Conservation (phyloP, 2,329 filamentous ascomycete genomes). For the Colletotrichum sp. region DNA sequence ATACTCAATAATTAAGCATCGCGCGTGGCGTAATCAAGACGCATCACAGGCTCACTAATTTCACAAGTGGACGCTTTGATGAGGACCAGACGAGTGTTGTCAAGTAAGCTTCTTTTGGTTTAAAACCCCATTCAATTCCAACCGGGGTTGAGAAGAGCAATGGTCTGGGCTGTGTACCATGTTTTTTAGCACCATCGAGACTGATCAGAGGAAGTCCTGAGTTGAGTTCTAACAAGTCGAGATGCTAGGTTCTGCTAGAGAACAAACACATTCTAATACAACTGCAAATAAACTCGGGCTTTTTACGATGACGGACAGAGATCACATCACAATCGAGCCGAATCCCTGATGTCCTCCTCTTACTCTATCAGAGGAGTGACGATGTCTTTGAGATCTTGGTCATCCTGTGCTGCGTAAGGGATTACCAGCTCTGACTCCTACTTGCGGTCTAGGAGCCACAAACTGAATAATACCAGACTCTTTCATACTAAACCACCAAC, state of each 20-base stretch:
- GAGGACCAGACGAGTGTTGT: background rate
- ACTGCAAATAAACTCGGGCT: background rate
- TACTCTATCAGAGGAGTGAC: background rate
- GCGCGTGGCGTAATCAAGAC: background rate
- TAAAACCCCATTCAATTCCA: background rate
- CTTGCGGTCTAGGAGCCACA: background rate
- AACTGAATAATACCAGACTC: background rate
- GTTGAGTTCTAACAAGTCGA: background rate
- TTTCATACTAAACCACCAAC: background rate
- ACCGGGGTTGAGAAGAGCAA: background rate
- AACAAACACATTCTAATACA: accelerated
- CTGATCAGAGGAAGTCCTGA: background rate
- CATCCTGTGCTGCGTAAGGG: background rate
- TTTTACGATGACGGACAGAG: background rate
- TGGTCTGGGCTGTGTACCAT: too few relatives aligned
- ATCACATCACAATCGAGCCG: accelerated
- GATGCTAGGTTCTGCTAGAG: too few relatives aligned
- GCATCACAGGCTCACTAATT: too few relatives aligned
- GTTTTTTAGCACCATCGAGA: too few relatives aligned
- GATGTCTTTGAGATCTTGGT: background rate
- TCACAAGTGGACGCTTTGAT: too few relatives aligned
- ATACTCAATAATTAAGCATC: background rate
- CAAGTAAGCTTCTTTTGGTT: background rate
- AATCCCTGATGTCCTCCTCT: background rate
- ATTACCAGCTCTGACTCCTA: too few relatives aligned